Evolutionary conservation across 495 filamentous ascomycete species (phyloP).

Genomic region (Aspergillus nidulans): DNA sequence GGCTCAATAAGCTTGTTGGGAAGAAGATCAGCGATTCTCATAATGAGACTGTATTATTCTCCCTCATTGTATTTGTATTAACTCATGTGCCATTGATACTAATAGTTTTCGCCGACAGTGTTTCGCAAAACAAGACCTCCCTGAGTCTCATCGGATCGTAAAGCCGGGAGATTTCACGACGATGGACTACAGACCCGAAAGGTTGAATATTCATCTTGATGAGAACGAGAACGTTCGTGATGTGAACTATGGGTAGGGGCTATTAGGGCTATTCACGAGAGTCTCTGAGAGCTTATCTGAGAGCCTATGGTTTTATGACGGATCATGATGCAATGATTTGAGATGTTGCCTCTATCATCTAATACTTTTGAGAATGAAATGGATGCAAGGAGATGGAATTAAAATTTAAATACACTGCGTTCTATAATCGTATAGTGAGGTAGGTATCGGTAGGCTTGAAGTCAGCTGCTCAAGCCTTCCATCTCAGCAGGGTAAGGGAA

Average conservation of each 20-base stretch:
- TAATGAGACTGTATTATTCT: conserved; percentile 44
- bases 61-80: background rate
- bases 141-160: conserved; percentile 61
- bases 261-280: background rate
- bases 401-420: background rate
- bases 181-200: conserved; percentile 56
- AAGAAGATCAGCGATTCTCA: conserved; percentile 59
- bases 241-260: conserved; percentile 46
- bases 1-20: conserved; percentile 69
- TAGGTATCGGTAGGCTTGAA: background rate
- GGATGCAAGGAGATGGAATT: background rate
- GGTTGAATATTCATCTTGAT: conserved; percentile 68
- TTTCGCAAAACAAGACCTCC: conserved; percentile 73
- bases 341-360: background rate
- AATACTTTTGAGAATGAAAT: background rate
- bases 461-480: conserved; percentile 43
- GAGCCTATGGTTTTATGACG: background rate
- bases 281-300: no score
- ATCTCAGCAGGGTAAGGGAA: conserved; percentile 62
- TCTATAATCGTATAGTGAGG: conserved; percentile 1
- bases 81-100: background rate
- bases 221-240: conserved; percentile 71
- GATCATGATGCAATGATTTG: background rate
- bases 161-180: conserved; percentile 58
- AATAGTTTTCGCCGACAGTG: conserved; percentile 38